Evolutionary conservation across 768 basidiomycete genomes (phyloP).

Genomic region (Polyporus arcularius): DNA sequence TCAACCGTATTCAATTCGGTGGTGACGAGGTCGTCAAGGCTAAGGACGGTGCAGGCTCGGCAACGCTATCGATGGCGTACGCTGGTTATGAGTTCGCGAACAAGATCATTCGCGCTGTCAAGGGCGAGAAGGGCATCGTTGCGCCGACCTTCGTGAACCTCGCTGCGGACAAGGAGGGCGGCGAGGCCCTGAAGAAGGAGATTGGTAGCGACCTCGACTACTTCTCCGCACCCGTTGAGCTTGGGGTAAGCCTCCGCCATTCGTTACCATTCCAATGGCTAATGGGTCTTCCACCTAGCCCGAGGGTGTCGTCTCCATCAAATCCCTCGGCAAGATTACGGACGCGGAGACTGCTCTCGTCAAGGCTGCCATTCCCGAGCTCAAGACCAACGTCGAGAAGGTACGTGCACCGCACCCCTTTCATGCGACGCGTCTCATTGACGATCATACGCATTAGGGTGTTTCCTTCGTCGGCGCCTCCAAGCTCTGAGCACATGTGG

Average conservation of each 20-base stretch:
- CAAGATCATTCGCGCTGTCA: conserved; percentile 81
- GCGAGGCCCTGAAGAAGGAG: conserved; percentile 74
- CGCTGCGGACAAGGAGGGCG: conserved; percentile 68
- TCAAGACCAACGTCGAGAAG: conserved; percentile 69
- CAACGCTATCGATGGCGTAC: conserved; percentile 96
- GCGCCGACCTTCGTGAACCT: conserved; percentile 85
- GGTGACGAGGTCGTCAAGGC: conserved; percentile 99
- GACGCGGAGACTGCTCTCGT: conserved; percentile 76
- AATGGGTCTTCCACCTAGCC: conserved; percentile 43
- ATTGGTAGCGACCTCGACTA: conserved; percentile 76
- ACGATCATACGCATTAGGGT: conserved; percentile 21
- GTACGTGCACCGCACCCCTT: conserved; percentile 33
- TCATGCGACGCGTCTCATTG: not conserved
- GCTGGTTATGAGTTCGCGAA: conserved; percentile 89
- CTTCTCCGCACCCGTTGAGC: conserved; percentile 88
- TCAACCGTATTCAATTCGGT: conserved; percentile 91
- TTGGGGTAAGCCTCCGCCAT: conserved; percentile 60
- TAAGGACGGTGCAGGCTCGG: conserved; percentile 91
- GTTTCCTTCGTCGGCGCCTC: conserved; percentile 30
- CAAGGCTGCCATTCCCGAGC: conserved; percentile 79
- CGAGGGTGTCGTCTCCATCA: conserved; percentile 81
- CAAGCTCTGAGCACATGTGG: conserved; percentile 24
- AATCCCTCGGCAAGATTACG: conserved; percentile 74
- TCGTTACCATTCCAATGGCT: conserved; percentile 2
- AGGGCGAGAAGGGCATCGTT: conserved; percentile 86